A percentile compares a stretch with the other conserved stretches of the same genome.
These are phyloP conservation scores for Trametes pubescens DNA, from an alignment of 1,284 basidiomycete genomes.

Conservation along the genomic window DNA sequence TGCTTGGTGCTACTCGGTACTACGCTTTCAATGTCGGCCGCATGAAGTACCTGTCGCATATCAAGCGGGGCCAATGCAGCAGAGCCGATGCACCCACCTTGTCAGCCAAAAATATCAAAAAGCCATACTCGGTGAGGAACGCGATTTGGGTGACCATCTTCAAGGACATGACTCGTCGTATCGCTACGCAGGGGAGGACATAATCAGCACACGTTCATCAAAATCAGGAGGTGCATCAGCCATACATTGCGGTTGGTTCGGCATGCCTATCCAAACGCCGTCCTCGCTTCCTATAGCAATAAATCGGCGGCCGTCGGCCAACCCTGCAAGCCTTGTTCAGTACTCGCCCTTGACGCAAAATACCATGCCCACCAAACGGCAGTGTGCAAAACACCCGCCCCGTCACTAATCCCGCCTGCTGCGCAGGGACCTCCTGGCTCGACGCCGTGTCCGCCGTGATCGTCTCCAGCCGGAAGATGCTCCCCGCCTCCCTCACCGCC, in stretches of 20 bases:
- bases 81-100: constrained; percentile 58
- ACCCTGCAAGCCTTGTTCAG: constrained; percentile 54
- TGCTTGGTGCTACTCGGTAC: constrained; percentile 8
- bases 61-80: background rate
- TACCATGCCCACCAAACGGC: constrained; percentile 77
- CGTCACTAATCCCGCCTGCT: constrained; percentile 76
- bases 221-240: background rate
- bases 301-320: constrained; percentile 81
- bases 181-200: constrained; percentile 53
- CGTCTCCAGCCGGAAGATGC: constrained; percentile 89
- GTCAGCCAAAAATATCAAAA: constrained; percentile 94
- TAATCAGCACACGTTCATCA: background rate
- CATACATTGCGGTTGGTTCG: constrained; percentile 84
- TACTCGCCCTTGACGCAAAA: too few species aligned
- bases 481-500: constrained; percentile 89
- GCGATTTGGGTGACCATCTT: constrained; percentile 93
- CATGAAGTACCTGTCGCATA: constrained; percentile 12
- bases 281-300: constrained; percentile 96
- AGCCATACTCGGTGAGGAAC: constrained; percentile 92
- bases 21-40: constrained; percentile 26
- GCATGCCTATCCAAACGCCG: constrained; percentile 96
- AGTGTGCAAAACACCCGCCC: constrained; percentile 93
- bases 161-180: constrained; percentile 85
- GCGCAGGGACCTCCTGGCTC: constrained; percentile 67
- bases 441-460: constrained; percentile 87